Evolutionary conservation across 139 green algal genomes (phyloP), one percentile per base, ranked within the genome.

Genomic region (Coccomyxa sp.): DNA sequence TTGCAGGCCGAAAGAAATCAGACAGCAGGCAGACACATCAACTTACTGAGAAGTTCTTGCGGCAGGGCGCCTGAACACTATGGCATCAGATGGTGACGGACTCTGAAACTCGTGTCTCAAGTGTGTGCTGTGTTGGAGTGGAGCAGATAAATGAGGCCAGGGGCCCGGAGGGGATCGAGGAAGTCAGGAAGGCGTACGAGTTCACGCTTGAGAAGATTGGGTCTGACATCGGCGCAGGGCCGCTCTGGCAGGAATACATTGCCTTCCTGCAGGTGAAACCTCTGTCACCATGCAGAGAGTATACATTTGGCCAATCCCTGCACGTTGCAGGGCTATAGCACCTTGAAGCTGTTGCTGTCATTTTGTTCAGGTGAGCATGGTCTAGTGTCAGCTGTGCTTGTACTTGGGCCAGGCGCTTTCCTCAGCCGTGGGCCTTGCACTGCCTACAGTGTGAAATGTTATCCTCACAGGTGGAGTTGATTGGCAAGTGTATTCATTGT

Each of bases 171-270:
- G 94, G 89, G 14, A 74, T 93, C 30, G n/a, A 82, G 25, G 93
- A 98, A 84, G 77, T 95, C 17, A 88, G 91, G 28, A 84, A 91
- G 85, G 93, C 94, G 0, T 96, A 93, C 67, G 94, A 98, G 81
- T 98, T 95, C 89, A 93, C 92, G 0, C 83, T 98, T 75, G 93
- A 98, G n/a, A 83, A 88, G 23, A 82, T 97, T 25, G 95, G 95
- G 32, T 82, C 94, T 71, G 93, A 97, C 88, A 82, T 92, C 27
- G 83, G 85, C 21, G 81, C 89, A 25, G 93, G 92, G 17, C 79
- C 79, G 38, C 83, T 98, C 63, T 98, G 95, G 95, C 88, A 92
- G 74, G 95, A 98, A 76, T 96, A 94, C 87, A 87, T 98, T 18
- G 57, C 81, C 13, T 95, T 96, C 83, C 85, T 98, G 85, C 84